Conservation (phyloP, 2,329 filamentous ascomycete genomes). For the Calonectria henricotiae region DNA sequence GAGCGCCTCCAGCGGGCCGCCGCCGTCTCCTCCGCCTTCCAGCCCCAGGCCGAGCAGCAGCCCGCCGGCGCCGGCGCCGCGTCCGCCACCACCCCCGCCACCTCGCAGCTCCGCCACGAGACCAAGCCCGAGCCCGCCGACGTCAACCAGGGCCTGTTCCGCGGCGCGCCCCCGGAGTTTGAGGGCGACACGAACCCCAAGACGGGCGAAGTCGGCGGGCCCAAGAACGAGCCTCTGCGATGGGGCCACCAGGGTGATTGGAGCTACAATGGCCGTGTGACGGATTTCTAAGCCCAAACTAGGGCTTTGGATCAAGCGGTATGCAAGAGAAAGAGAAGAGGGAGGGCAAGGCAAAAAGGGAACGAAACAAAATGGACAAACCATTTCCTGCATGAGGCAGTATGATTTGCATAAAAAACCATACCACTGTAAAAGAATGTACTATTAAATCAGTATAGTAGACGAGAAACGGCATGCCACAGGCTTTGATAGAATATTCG, state of each 20-base stretch:
- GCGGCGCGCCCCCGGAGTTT: slow-evolving; percentile 91
- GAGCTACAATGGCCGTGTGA: slow-evolving; percentile 96
- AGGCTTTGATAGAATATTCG: slow-evolving; percentile 19
- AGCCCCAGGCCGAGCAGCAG: slow-evolving; percentile 51
- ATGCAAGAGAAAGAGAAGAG: too few species aligned
- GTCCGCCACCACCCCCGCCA: slow-evolving; percentile 49
- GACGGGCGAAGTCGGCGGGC: slow-evolving; percentile 95
- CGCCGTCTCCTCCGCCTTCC: slow-evolving; percentile 63
- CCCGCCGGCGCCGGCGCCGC: background rate
- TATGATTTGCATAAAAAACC: background rate
- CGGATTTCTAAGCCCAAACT: slow-evolving; percentile 78
- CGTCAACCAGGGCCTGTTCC: slow-evolving; percentile 75
- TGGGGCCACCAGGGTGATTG: slow-evolving; percentile 87
- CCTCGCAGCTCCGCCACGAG: slow-evolving; percentile 43
- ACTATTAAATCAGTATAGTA: slow-evolving; percentile 42
- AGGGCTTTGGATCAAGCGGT: too few species aligned
- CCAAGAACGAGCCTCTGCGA: slow-evolving; percentile 95
- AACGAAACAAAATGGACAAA: background rate
- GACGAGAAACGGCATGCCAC: slow-evolving; percentile 26
- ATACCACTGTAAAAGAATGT: slow-evolving; percentile 43
- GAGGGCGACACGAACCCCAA: slow-evolving; percentile 92
- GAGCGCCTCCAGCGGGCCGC: slow-evolving; percentile 84
- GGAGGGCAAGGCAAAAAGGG: background rate
- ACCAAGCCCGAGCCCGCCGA: slow-evolving; percentile 57
- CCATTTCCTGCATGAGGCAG: too few species aligned